Conservation (phyloP, 2,329 filamentous ascomycete genomes). For the Colletotrichum camelliae region DNA sequence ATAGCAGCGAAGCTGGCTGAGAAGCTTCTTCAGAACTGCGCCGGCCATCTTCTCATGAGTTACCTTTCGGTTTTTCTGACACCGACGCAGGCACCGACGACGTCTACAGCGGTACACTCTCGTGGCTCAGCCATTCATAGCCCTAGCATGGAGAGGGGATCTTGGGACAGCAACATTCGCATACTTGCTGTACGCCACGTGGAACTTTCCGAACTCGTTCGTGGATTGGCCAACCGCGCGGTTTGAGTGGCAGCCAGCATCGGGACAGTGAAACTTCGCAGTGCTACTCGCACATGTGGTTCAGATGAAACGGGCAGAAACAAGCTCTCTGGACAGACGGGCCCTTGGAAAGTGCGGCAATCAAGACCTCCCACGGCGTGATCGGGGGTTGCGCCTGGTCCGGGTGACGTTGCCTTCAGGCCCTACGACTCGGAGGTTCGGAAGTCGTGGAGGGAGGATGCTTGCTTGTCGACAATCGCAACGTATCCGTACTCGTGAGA, state of each 20-base stretch:
- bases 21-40: not conserved
- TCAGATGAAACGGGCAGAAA: conserved; percentile 17
- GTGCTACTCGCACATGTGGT: not conserved
- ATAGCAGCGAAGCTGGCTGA: not conserved
- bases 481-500: conserved; percentile 14
- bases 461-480: not conserved
- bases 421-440: not conserved
- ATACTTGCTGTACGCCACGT: not conserved
- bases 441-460: not conserved
- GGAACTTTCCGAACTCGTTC: not conserved
- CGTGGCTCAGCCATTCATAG: not conserved
- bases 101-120: not conserved
- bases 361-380: not conserved
- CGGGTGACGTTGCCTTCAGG: not conserved
- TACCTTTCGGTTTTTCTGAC: not conserved
- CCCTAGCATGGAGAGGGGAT: not conserved
- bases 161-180: not conserved
- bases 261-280: not conserved
- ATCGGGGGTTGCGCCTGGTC: not conserved
- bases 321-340: not conserved
- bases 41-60: not conserved
- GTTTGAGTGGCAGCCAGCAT: not conserved
- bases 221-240: not conserved
- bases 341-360: not conserved
- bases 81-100: not conserved